Percentiles rank a stretch among this genome's conserved stretches.
phyloP scores from a whole-genome alignment of 306 rosid genomes.

The Rosa multiflora region DNA sequence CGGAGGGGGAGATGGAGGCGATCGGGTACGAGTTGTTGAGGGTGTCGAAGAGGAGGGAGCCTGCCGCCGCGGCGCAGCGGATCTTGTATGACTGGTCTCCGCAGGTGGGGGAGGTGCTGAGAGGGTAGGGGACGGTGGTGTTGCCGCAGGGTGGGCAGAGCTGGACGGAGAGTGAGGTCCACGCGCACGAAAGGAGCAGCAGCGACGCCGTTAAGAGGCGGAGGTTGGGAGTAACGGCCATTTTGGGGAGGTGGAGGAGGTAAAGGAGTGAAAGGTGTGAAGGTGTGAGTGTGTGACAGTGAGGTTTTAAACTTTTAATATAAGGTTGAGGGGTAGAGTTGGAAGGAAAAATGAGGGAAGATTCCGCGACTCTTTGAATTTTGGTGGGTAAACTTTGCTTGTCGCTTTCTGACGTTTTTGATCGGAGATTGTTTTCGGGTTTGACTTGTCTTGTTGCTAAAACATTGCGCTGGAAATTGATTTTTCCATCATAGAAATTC shows the following conservation, averaged over 20 bases:
- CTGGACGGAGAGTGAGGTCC: slow-evolving; percentile 15
- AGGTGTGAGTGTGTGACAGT: not conserved
- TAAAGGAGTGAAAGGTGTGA: not conserved
- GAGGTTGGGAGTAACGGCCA: slow-evolving; percentile 26
- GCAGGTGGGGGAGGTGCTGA: slow-evolving; percentile 56
- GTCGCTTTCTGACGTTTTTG: not conserved
- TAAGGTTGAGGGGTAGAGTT: not conserved
- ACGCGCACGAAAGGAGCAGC: slow-evolving; percentile 36
- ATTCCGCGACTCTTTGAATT: not conserved
- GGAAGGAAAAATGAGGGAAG: not conserved
- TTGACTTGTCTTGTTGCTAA: too few species aligned
- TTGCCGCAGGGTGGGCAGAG: slow-evolving; percentile 65
- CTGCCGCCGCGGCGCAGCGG: slow-evolving; percentile 39
- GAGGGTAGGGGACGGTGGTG: slow-evolving; percentile 63
- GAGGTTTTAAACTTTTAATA: not conserved
- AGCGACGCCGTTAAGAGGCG: slow-evolving; percentile 38
- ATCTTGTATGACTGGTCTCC: slow-evolving; percentile 67
- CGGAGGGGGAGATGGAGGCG: slow-evolving; percentile 41
- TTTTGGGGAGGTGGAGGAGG: not conserved
- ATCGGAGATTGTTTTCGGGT: not conserved
- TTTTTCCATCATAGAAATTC: too few species aligned
- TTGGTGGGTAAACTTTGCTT: not conserved
- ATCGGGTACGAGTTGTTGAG: slow-evolving; percentile 73
- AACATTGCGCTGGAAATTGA: too few species aligned
- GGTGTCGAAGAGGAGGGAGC: slow-evolving; percentile 52